Evolutionary conservation across 371 early-diverging fungal genomes (phyloP).

Genomic region (Umbelopsis sp.): DNA sequence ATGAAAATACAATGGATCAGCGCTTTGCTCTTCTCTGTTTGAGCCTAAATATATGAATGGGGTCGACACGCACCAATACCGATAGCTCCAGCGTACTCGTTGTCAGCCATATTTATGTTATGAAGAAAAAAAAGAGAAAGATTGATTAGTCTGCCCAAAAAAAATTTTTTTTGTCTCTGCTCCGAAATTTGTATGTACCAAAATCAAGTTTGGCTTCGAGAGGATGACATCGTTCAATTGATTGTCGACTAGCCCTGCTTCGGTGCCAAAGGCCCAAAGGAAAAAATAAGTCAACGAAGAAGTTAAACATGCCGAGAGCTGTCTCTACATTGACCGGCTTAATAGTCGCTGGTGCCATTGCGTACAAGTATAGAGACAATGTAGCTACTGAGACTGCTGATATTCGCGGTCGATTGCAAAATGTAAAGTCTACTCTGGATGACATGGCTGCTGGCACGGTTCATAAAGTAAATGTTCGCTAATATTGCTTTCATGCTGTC

Average conservation of each 20-base stretch:
- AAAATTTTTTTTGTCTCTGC: not conserved
- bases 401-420: slow-evolving; percentile 26
- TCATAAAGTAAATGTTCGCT: slow-evolving; percentile 14
- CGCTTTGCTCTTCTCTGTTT: not conserved
- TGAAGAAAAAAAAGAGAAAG: not conserved
- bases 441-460: slow-evolving; percentile 23
- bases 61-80: slow-evolving; percentile 7
- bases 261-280: not conserved
- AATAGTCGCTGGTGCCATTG: slow-evolving; percentile 27
- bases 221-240: not conserved
- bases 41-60: not conserved
- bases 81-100: slow-evolving; percentile 9
- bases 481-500: not conserved
- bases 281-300: not conserved
- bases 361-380: slow-evolving; percentile 26
- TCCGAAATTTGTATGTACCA: not conserved
- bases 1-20: slow-evolving; percentile 40
- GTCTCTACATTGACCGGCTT: slow-evolving; percentile 31
- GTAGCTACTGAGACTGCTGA: slow-evolving; percentile 25
- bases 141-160: slow-evolving; percentile 4
- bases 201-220: not conserved
- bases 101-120: slow-evolving; percentile 9
- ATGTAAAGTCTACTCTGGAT: slow-evolving; percentile 29
- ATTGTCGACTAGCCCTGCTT: not conserved
- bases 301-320: slow-evolving; percentile 30